These are phyloP conservation scores for Mycosarcoma mackinlayi DNA, from an alignment of 1,284 basidiomycete genomes.

Conservation along the genomic window DNA sequence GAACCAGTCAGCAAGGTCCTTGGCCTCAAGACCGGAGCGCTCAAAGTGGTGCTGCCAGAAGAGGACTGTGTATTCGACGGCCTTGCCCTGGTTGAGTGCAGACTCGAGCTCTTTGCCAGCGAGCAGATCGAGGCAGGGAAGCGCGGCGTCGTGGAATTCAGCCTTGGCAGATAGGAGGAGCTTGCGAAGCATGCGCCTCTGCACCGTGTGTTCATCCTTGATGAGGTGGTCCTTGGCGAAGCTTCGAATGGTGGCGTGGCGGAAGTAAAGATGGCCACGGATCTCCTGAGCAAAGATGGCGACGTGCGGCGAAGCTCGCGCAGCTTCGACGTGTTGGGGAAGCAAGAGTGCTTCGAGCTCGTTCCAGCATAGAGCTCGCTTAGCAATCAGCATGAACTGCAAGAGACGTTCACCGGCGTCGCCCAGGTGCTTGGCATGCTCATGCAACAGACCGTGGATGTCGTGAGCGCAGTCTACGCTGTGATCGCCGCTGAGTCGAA, in stretches of 20 bases:
- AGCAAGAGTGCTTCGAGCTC: conserved; percentile 7
- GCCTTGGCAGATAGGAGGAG: conserved; percentile 49
- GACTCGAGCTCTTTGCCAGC: conserved; percentile 22
- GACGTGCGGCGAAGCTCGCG: background rate
- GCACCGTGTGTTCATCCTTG: conserved; percentile 2
- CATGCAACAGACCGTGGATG: background rate
- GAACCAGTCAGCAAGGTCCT: conserved; percentile 2
- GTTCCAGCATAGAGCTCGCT: conserved; percentile 3
- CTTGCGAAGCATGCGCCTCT: conserved; percentile 23
- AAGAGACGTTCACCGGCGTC: conserved; percentile 3
- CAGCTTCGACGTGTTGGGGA: conserved; percentile 1
- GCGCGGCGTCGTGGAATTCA: conserved; percentile 38
- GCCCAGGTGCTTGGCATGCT: conserved; percentile 3
- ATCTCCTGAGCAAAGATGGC: conserved; percentile 4
- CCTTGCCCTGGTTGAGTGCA: conserved; percentile 25
- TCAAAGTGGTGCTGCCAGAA: conserved; percentile 11
- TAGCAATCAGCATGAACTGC: conserved; percentile 3
- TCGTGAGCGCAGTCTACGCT: background rate
- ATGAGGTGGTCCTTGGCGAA: conserved; percentile 2
- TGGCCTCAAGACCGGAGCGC: conserved; percentile 5
- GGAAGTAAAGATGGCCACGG: conserved; percentile 4
- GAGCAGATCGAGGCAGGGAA: conserved; percentile 18
- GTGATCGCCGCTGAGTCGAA: conserved; percentile 10
- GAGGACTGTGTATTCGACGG: conserved; percentile 8
- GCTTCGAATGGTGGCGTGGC: conserved; percentile 8